These are phyloP conservation scores for Phytophthora ohioensis DNA, from an alignment of 352 stramenopile species.

Conservation along the genomic window DNA sequence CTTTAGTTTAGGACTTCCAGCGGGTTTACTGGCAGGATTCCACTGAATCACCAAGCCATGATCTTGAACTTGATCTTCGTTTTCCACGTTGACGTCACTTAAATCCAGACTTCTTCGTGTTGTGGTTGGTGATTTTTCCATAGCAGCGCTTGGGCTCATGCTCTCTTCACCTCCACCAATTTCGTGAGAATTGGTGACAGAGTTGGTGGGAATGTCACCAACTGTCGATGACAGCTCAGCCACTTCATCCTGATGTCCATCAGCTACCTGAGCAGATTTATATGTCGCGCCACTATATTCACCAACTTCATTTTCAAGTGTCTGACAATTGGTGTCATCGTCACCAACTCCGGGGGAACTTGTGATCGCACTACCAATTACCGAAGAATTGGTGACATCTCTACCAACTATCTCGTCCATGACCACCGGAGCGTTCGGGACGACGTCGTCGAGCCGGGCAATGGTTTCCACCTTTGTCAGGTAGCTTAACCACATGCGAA, in stretches of 20 bases:
- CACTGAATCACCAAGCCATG: neutral
- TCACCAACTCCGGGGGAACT: too few relatives aligned
- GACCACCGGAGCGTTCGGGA: too few relatives aligned
- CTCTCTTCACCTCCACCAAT: neutral
- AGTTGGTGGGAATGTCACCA: neutral
- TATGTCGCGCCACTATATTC: too few relatives aligned
- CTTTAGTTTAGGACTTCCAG: neutral
- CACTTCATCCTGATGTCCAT: too few relatives aligned
- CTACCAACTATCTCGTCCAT: neutral
- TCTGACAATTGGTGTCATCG: too few relatives aligned
- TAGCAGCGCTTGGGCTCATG: neutral
- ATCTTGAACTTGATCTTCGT: too few relatives aligned
- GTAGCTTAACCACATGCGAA: slow-evolving; percentile 7
- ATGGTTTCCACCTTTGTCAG: neutral
- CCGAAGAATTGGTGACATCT: neutral
- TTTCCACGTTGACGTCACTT: neutral
- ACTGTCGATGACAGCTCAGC: neutral
- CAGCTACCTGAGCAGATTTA: too few relatives aligned
- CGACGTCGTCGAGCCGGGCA: neutral
- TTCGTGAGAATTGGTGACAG: neutral
- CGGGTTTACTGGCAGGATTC: neutral
- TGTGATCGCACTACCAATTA: too few relatives aligned
- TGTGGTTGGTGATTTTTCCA: neutral
- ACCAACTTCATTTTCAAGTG: too few relatives aligned
- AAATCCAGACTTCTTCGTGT: neutral